These are phyloP conservation scores for Stentor roeselii DNA, from an alignment of 73 alveolate genomes.

Conservation along the genomic window DNA sequence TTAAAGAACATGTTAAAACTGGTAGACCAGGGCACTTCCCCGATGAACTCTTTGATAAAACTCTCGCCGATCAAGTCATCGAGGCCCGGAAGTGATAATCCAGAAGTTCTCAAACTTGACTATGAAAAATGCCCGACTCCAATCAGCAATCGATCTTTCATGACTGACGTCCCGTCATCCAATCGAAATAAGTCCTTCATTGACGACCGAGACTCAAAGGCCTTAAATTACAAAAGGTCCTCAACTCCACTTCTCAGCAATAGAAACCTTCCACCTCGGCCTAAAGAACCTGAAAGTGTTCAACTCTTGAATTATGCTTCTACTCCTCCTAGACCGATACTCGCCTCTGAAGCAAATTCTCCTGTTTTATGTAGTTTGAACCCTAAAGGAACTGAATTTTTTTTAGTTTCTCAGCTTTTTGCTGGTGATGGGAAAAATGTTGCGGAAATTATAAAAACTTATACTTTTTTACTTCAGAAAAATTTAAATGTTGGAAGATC, in stretches of 20 bases:
- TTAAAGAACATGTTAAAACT: neutral
- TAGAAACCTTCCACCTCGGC: neutral
- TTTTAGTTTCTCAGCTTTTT: neutral
- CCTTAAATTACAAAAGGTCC: neutral
- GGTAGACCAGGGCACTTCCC: constrained; percentile 22
- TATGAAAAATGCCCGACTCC: neutral
- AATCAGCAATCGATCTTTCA: neutral
- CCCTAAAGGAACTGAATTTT: constrained; percentile 12
- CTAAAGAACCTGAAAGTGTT: neutral
- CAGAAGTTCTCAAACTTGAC: neutral
- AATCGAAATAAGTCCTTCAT: neutral
- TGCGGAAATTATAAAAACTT: neutral
- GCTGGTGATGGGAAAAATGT: neutral
- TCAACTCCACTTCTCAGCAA: neutral
- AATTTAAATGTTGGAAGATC: neutral
- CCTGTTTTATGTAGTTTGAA: neutral
- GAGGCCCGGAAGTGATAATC: neutral
- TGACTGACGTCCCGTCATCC: neutral
- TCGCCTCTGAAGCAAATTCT: constrained; percentile 1
- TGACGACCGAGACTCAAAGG: neutral
- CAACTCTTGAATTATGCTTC: neutral
- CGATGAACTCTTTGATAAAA: neutral
- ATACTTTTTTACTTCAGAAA: neutral
- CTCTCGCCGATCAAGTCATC: neutral
- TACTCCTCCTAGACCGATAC: constrained; percentile 13